Conservation (phyloP, 129 eudicot species). For the Flaveria ramosissima region DNA sequence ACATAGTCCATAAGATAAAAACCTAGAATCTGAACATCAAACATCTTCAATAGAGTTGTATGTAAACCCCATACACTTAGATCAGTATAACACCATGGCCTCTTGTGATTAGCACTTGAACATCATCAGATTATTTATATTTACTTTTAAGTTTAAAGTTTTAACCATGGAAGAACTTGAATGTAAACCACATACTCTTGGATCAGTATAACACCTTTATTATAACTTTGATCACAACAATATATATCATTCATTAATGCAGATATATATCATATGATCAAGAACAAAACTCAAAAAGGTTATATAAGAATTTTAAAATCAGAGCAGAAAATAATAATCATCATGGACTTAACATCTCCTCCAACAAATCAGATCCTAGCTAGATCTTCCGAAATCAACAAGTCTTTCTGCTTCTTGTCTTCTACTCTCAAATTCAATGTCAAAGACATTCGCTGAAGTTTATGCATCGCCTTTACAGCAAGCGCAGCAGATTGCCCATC, state of each 20-base stretch:
- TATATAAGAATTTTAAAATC: neutral
- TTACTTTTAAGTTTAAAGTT: too few relatives aligned
- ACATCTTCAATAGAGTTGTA: too few relatives aligned
- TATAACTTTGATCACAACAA: neutral
- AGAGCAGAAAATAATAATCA: neutral
- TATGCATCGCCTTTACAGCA: constrained; percentile 49
- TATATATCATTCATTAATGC: neutral
- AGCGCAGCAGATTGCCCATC: constrained; percentile 44
- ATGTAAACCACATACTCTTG: too few relatives aligned
- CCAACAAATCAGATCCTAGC: constrained; percentile 55
- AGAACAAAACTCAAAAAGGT: neutral
- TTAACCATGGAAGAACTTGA: too few relatives aligned
- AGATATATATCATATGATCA: neutral
- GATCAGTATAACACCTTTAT: too few relatives aligned
- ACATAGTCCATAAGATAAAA: too few relatives aligned
- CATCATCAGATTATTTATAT: too few relatives aligned
- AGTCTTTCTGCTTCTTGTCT: constrained; percentile 18
- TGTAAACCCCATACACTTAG: too few relatives aligned
- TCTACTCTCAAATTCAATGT: constrained; percentile 9
- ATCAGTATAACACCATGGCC: too few relatives aligned
- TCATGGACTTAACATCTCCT: constrained; percentile 42
- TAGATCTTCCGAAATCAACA: constrained; percentile 47
- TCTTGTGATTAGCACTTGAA: too few relatives aligned
- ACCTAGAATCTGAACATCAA: too few relatives aligned
- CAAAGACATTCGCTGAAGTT: constrained; percentile 26